Evolutionary conservation across 306 rosid species (phyloP).

Genomic region (Adenanthera pavonina): DNA sequence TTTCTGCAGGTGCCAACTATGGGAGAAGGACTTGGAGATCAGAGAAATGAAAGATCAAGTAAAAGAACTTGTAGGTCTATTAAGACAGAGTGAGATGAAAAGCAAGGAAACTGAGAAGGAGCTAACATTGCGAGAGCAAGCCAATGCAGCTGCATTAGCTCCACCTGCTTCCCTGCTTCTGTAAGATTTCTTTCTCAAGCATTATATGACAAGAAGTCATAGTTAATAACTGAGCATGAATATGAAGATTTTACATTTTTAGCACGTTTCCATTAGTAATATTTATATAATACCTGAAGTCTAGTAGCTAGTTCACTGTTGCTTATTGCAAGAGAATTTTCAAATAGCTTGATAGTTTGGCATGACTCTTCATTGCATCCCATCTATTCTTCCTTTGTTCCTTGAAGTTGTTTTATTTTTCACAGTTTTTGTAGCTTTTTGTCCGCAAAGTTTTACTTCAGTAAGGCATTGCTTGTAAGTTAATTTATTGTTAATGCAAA

Average conservation of each 20-base stretch:
- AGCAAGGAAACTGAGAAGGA: conserved; percentile 96
- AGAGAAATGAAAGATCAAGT: conserved; percentile 99
- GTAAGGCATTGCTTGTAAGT: conserved; percentile 17
- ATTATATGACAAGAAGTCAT: background rate
- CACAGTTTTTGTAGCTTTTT: background rate
- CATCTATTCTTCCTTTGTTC: background rate
- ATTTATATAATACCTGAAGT: background rate
- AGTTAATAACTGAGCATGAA: background rate
- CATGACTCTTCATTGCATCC: background rate
- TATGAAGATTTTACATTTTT: conserved; percentile 3
- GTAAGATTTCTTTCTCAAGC: conserved; percentile 54
- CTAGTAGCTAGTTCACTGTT: background rate
- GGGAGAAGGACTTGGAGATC: conserved; percentile 93
- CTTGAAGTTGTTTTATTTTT: conserved; percentile 7
- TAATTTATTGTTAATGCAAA: conserved; percentile 40
- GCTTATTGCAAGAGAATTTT: background rate
- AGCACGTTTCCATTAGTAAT: background rate
- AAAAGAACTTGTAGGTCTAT: conserved; percentile 88
- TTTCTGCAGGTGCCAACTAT: conserved; percentile 77
- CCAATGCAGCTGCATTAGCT: conserved; percentile 67
- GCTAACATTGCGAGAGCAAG: conserved; percentile 89
- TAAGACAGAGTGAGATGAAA: conserved; percentile 94
- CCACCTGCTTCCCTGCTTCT: conserved; percentile 71
- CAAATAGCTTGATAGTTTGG: conserved; percentile 6
- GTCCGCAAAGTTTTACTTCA: conserved; percentile 21